Percentiles rank a stretch among this genome's conserved stretches.
Conservation (phyloP, 2,329 filamentous ascomycete species). For the Neospermospora avenae region DNA sequence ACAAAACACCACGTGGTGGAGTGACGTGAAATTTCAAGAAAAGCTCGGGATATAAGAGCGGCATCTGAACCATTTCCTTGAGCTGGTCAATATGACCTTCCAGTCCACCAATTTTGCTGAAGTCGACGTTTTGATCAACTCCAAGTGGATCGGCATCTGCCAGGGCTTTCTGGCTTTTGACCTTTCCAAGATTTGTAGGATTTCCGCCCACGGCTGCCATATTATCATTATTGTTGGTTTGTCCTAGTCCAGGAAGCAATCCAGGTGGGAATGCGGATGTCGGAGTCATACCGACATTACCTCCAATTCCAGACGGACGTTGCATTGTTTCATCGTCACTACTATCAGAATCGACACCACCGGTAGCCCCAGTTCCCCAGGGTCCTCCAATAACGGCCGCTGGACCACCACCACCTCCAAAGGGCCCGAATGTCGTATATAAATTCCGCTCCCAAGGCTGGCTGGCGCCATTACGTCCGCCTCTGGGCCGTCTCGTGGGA, state of each 20-base stretch:
- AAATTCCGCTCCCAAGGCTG: constrained; percentile 71
- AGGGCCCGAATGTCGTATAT: constrained; percentile 88
- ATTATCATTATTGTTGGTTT: constrained; percentile 55
- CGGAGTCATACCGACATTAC: constrained; percentile 63
- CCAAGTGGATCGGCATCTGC: constrained; percentile 94
- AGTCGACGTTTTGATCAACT: constrained; percentile 88
- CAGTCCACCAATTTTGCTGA: constrained; percentile 89
- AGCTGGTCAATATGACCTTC: constrained; percentile 93
- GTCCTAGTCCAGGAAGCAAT: constrained; percentile 47
- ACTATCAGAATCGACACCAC: constrained; percentile 87
- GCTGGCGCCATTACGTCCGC: constrained; percentile 49
- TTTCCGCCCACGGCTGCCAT: constrained; percentile 55
- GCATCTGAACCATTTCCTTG: constrained; percentile 97
- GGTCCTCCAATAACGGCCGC: constrained; percentile 53
- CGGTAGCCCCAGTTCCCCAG: constrained; percentile 70
- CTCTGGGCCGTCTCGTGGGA: constrained; percentile 60
- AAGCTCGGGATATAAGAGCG: constrained; percentile 89
- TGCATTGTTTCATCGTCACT: constrained; percentile 87
- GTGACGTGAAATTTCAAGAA: constrained; percentile 91
- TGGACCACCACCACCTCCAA: constrained; percentile 77
- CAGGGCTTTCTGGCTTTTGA: constrained; percentile 87
- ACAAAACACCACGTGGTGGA: constrained; percentile 89
- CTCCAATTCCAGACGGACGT: constrained; percentile 56
- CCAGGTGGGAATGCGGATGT: constrained; percentile 50
- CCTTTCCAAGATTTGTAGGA: constrained; percentile 82